Percentiles rank a stretch among this genome's conserved stretches.
phyloP scores from a whole-genome alignment of 2,329 filamentous ascomycete genomes.

The Diplodia seriata region DNA sequence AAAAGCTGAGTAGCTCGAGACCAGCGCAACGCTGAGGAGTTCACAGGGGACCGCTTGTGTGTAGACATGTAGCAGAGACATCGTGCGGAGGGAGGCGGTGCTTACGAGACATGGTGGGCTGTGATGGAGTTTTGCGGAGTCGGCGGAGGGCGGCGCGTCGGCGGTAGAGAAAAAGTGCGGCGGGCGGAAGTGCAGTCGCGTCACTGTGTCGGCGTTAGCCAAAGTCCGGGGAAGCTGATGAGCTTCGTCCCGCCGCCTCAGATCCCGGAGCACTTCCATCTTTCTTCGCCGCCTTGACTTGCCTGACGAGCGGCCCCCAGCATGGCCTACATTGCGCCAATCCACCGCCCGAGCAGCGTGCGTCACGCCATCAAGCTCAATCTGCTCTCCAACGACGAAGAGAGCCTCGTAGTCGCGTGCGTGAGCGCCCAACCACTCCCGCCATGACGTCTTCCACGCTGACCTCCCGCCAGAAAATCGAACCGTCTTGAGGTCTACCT shows the following conservation, averaged over 20 bases:
- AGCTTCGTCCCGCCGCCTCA: constrained; percentile 14
- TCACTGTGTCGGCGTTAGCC: constrained; percentile 26
- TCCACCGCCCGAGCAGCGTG: constrained; percentile 90
- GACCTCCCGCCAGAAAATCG: constrained; percentile 64
- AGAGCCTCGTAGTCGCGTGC: constrained; percentile 88
- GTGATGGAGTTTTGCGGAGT: constrained; percentile 36
- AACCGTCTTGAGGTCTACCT: constrained; percentile 87
- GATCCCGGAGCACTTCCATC: background rate
- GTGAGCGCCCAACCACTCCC: constrained; percentile 43
- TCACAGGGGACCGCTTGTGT: background rate
- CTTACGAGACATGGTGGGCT: constrained; percentile 42
- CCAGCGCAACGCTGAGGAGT: background rate
- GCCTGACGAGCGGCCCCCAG: constrained; percentile 29
- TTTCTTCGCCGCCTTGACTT: background rate
- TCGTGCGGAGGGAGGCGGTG: constrained; percentile 8
- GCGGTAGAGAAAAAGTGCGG: constrained; percentile 27
- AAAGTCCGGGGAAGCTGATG: constrained; percentile 31
- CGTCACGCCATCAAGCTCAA: constrained; percentile 84
- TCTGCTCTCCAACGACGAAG: constrained; percentile 75
- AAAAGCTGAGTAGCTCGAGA: background rate
- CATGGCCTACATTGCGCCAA: constrained; percentile 95
- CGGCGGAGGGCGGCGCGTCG: constrained; percentile 6
- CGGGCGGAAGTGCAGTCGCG: constrained; percentile 4
- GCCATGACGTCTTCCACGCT: constrained; percentile 29
- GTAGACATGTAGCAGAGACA: constrained; percentile 16